These are phyloP conservation scores for Aquanectria penicillioides DNA, from an alignment of 2,329 filamentous ascomycete genomes.

Conservation along the genomic window DNA sequence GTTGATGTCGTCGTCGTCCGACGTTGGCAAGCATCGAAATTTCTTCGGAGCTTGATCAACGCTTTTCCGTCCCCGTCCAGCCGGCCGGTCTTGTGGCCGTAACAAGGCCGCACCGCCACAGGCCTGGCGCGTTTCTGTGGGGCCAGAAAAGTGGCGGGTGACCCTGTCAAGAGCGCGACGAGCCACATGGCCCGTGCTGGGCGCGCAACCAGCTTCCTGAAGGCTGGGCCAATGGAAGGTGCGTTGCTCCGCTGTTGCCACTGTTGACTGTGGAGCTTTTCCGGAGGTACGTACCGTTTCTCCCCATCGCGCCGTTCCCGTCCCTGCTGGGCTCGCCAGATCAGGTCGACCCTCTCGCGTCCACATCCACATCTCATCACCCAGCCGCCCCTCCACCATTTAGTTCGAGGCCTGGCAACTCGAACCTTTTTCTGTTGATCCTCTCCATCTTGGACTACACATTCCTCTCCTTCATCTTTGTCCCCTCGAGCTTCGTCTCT, in stretches of 20 bases:
- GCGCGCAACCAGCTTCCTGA: conserved; percentile 30
- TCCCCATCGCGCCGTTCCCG: conserved; percentile 25
- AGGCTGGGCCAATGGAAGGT: conserved; percentile 53
- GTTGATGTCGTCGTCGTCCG: conserved; percentile 25
- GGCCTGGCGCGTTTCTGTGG: conserved; percentile 26
- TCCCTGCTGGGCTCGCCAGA: conserved; percentile 28
- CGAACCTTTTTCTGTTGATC: conserved; percentile 30
- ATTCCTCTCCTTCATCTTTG: conserved; percentile 29
- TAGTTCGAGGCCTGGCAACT: conserved; percentile 27
- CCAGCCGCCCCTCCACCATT: conserved; percentile 38
- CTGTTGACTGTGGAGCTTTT: conserved; percentile 55
- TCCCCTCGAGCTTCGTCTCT: background rate
- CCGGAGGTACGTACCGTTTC: conserved; percentile 33
- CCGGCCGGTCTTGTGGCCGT: background rate
- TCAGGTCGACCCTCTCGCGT: conserved; percentile 33
- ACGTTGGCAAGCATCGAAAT: conserved; percentile 36
- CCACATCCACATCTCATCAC: conserved; percentile 26
- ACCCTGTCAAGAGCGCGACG: conserved; percentile 32
- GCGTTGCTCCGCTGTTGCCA: conserved; percentile 68
- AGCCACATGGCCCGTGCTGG: conserved; percentile 42
- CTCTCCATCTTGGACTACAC: conserved; percentile 28
- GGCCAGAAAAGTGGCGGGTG: conserved; percentile 13
- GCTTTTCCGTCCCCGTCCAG: conserved; percentile 31
- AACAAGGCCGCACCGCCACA: conserved; percentile 36
- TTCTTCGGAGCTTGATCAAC: conserved; percentile 42